phyloP scores from a whole-genome alignment of 2,329 filamentous ascomycete genomes.

The Calonectria fujianensis region DNA sequence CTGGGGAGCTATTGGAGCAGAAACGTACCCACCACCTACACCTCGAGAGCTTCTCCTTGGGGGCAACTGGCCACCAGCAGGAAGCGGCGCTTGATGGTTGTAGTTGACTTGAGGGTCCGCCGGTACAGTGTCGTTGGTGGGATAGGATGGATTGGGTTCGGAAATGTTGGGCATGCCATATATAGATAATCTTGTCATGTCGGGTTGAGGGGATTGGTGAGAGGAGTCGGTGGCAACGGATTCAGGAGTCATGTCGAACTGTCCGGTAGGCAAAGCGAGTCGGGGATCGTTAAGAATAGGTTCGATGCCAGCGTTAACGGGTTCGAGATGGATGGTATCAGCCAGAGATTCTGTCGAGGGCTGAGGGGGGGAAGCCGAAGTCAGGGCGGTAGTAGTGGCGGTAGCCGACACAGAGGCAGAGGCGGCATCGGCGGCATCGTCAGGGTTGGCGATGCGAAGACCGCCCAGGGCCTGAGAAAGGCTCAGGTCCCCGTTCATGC shows the following conservation, averaged over 20 bases:
- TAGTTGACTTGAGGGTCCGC: slow-evolving; percentile 77
- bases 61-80: slow-evolving; percentile 77
- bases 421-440: slow-evolving; percentile 75
- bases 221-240: slow-evolving; percentile 39
- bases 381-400: slow-evolving; percentile 47
- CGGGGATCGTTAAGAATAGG: slow-evolving; percentile 50
- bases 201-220: slow-evolving; percentile 47
- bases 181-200: slow-evolving; percentile 66
- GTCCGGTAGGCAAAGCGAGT: slow-evolving; percentile 43
- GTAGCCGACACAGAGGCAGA: slow-evolving; percentile 51
- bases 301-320: slow-evolving; percentile 49
- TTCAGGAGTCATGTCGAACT: slow-evolving; percentile 44
- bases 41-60: slow-evolving; percentile 86
- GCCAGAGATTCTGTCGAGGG: slow-evolving; percentile 46
- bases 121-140: slow-evolving; percentile 81
- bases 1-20: slow-evolving; percentile 53
- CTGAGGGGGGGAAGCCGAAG: slow-evolving; percentile 43
- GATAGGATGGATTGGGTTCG: slow-evolving; percentile 72
- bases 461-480: slow-evolving; percentile 94
- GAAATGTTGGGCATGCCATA: slow-evolving; percentile 74
- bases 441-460: slow-evolving; percentile 96
- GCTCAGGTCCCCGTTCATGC: slow-evolving; percentile 94
- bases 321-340: slow-evolving; percentile 50
- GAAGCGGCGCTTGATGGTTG: slow-evolving; percentile 70
- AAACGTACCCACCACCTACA: slow-evolving; percentile 74